Base-by-base conservation (phyloP, 805 yeast genomes). In the Pichia insulana region DNA sequence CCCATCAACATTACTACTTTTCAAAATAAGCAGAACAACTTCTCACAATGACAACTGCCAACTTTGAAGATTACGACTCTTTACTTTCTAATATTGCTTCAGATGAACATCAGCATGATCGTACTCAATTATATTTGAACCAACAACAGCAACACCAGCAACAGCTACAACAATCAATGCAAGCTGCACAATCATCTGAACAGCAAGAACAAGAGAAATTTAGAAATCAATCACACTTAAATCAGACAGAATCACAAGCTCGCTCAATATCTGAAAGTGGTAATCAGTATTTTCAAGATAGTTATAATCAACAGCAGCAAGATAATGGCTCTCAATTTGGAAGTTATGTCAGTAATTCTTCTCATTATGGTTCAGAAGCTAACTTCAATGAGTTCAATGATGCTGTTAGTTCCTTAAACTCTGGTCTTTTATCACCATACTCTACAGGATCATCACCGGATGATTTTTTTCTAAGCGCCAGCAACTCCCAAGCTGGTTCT, bases 391-490 rank as follows among this genome's bases (percentile, higher is more conserved):
- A 61, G 15, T 41, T 60, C 12, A 58, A 58, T 39, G 63, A 60
- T 43, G 63, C 59, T 2, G 45, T 50, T 8, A 52, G 57, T 36
- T 54, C 58, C 18, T 48, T 59, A 34, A 52, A 54, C 32, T 57
- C 64, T 2, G 56, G 59, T 1, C 54, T 58, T 4, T 39, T 62
- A 19, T 61, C 66, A 3, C 66, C 67, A 9, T 61, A 59, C 42
- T 59, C 64, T 9, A 50, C 58, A 9, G 67, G 64, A 7, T 63
- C 68, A 2, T 62, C 67, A 3, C 68, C 68, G 4, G 67, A 62
- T 38, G 63, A 54, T 15, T 54, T 61, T 35, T 50, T 62, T n/a
- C 49, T 59, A 8, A 48, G 48, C 19, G 42, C 50, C 28, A 43
- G 52, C 7, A 44, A 41, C 20, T 39, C 45, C 28, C 46, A 48